phyloP scores from a whole-genome alignment of 208 protist species.

The Trypanosoma congolense region DNA sequence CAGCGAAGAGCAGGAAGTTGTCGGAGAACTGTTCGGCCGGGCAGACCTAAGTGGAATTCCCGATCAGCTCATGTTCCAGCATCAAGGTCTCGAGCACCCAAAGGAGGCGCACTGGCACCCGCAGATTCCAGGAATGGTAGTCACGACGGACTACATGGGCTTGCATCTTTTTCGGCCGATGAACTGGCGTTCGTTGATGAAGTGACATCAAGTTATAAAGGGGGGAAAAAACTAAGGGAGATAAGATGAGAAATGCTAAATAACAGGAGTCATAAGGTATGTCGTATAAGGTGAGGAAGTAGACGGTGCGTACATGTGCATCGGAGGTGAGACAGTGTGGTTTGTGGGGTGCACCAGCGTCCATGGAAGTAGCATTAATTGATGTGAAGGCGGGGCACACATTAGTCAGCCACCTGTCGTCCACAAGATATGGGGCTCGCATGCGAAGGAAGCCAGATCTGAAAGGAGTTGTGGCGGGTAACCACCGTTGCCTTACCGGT shows the following conservation, averaged over 20 bases:
- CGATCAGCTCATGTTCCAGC: conserved; percentile 97
- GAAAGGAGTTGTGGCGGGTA: no score
- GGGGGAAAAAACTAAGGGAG: conserved; percentile 10
- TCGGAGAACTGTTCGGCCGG: conserved; percentile 70
- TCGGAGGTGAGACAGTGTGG: no score
- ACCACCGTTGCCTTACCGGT: no score
- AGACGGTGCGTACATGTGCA: no score
- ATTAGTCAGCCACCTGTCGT: no score
- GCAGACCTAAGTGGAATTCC: conserved; percentile 77
- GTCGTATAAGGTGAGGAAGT: not conserved
- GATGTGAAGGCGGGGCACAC: no score
- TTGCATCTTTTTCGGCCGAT: conserved; percentile 96
- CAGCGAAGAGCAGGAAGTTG: conserved; percentile 87
- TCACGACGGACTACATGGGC: conserved; percentile 93
- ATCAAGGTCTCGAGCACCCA: conserved; percentile 94
- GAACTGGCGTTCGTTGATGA: conserved; percentile 91
- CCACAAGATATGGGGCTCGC: no score
- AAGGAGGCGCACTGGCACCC: conserved; percentile 98
- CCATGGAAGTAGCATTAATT: no score
- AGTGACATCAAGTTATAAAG: conserved; percentile 29
- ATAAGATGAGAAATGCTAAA: conserved; percentile 2
- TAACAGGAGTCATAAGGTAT: not conserved
- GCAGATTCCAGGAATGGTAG: conserved; percentile 94
- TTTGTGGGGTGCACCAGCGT: no score
- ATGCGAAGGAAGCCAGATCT: no score